phyloP scores from a whole-genome alignment of 1,284 basidiomycete species.

The Ustilago sp. region DNA sequence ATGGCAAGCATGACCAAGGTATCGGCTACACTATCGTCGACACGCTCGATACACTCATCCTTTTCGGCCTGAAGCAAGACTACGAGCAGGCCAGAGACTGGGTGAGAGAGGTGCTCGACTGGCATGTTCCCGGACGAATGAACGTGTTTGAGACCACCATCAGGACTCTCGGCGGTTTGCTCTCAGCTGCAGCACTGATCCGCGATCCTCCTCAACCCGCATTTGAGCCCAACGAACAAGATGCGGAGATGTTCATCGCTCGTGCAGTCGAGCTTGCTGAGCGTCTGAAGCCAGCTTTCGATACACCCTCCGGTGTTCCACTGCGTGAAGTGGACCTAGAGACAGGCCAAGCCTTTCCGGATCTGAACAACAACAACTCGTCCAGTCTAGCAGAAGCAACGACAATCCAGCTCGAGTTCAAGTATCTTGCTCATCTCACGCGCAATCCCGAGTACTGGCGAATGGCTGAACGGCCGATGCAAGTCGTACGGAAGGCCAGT shows the following conservation, averaged over 20 bases:
- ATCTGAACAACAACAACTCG: slow-evolving; percentile 77
- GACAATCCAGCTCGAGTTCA: slow-evolving; percentile 73
- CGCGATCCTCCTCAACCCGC: slow-evolving; percentile 49
- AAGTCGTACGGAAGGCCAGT: slow-evolving; percentile 46
- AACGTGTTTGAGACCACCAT: slow-evolving; percentile 94
- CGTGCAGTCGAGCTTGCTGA: slow-evolving; percentile 79
- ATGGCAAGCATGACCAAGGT: slow-evolving; percentile 42
- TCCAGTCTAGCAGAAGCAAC: slow-evolving; percentile 78
- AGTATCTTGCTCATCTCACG: slow-evolving; percentile 85
- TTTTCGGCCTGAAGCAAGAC: slow-evolving; percentile 85
- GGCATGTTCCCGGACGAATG: slow-evolving; percentile 83
- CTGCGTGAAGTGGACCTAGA: slow-evolving; percentile 82
- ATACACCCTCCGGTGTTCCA: slow-evolving; percentile 79
- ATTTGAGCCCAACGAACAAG: slow-evolving; percentile 46
- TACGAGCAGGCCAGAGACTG: slow-evolving; percentile 82
- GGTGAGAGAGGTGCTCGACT: slow-evolving; percentile 79
- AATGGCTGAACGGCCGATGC: slow-evolving; percentile 75
- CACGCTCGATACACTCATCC: slow-evolving; percentile 80
- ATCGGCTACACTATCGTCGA: slow-evolving; percentile 70
- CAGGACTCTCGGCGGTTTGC: slow-evolving; percentile 82
- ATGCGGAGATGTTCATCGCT: slow-evolving; percentile 63
- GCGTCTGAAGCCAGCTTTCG: slow-evolving; percentile 84
- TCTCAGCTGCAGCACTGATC: slow-evolving; percentile 75
- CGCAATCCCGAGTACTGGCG: slow-evolving; percentile 84
- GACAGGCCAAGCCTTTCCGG: slow-evolving; percentile 76